phyloP scores from a whole-genome alignment of 2,329 filamentous ascomycete species.

The Diaporthe caulivora region DNA sequence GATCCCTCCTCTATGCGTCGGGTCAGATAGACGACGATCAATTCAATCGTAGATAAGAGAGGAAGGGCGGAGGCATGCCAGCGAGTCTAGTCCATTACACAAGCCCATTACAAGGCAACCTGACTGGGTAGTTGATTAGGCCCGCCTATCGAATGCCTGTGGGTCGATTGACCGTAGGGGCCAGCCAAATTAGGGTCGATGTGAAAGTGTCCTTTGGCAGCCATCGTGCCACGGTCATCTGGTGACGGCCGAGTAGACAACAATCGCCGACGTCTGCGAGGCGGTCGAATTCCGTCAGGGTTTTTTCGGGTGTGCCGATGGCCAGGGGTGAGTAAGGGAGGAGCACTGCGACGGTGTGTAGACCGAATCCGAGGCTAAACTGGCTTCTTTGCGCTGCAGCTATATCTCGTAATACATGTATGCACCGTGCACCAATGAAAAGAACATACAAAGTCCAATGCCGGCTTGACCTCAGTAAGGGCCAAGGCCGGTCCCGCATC shows the following conservation, averaged over 20 bases:
- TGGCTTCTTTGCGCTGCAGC: too few species aligned
- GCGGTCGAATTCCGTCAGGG: not conserved
- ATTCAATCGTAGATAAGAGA: not conserved
- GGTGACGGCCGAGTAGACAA: not conserved
- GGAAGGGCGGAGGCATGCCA: not conserved
- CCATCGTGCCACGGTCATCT: not conserved
- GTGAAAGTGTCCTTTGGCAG: not conserved
- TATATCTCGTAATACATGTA: not conserved
- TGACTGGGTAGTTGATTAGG: not conserved
- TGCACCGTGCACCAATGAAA: not conserved
- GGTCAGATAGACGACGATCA: not conserved
- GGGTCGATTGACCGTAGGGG: not conserved
- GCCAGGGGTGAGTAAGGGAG: not conserved
- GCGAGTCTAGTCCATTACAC: not conserved
- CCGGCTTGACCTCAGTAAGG: not conserved
- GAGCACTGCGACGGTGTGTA: not conserved
- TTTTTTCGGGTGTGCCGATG: not conserved
- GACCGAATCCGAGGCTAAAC: not conserved
- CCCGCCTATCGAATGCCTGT: not conserved
- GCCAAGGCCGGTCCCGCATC: not conserved
- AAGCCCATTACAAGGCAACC: not conserved
- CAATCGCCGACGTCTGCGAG: constrained; percentile 3
- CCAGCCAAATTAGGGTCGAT: not conserved
- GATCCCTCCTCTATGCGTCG: not conserved
- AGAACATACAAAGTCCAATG: too few species aligned